Percentiles rank a stretch among this genome's conserved stretches.
These are phyloP conservation scores for Penicillium capsulatum DNA, from an alignment of 2,329 filamentous ascomycete genomes.

Conservation along the genomic window DNA sequence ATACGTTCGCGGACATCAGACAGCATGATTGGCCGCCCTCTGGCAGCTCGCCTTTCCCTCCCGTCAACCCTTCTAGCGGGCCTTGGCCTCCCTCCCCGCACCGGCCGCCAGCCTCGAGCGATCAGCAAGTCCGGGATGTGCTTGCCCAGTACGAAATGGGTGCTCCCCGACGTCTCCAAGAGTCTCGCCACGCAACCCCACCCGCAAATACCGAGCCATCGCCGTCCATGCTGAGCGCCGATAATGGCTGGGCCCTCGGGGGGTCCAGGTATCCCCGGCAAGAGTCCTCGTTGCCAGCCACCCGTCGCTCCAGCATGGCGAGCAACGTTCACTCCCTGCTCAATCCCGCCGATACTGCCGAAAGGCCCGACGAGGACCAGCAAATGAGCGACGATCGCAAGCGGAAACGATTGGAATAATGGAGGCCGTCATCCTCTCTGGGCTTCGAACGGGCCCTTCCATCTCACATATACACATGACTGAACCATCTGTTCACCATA, in stretches of 20 bases:
- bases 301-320: constrained; percentile 65
- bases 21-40: constrained; percentile 69
- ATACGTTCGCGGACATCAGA: constrained; percentile 94
- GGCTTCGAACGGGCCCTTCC: too few species aligned
- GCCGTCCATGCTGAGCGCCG: constrained; percentile 48
- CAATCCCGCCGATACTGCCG: constrained; percentile 65
- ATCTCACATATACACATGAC: too few species aligned
- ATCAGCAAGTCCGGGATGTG: constrained; percentile 60
- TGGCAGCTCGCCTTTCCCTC: constrained; percentile 61
- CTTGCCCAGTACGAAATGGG: constrained; percentile 64
- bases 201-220: constrained; percentile 49
- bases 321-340: constrained; percentile 64
- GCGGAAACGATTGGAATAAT: constrained; percentile 54
- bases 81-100: constrained; percentile 67
- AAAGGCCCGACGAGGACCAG: constrained; percentile 62
- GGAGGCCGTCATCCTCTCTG: not conserved
- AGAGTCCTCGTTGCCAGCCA: constrained; percentile 52
- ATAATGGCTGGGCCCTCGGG: constrained; percentile 55
- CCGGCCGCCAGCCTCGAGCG: constrained; percentile 48
- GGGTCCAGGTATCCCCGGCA: constrained; percentile 41
- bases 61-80: constrained; percentile 60
- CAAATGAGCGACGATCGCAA: constrained; percentile 57
- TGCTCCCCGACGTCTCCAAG: constrained; percentile 47
- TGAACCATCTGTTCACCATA: too few species aligned
- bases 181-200: constrained; percentile 53